Evolutionary conservation across 2,329 filamentous ascomycete species (phyloP).

Genomic region (Fusarium cicatricum): DNA sequence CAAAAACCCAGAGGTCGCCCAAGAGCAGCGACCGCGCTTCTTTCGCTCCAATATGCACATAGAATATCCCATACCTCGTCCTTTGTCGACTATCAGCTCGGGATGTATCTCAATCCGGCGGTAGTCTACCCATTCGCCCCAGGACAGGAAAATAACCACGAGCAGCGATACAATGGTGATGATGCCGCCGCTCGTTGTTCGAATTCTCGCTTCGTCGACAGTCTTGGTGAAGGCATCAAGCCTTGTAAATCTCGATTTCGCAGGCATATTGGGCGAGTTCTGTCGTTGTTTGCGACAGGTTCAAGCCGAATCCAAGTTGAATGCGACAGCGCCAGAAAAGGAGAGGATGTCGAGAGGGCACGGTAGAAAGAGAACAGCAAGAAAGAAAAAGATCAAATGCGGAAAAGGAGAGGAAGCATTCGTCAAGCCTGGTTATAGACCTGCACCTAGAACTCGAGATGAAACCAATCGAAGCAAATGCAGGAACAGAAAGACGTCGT

Average conservation of each 20-base stretch:
- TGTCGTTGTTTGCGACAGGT: constrained; percentile 10
- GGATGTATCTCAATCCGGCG: constrained; percentile 85
- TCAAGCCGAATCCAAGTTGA: constrained; percentile 17
- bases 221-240: constrained; percentile 99
- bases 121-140: constrained; percentile 97
- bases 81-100: constrained; percentile 95
- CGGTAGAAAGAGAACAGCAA: not conserved
- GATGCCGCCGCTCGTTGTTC: constrained; percentile 93
- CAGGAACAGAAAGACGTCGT: constrained; percentile 11
- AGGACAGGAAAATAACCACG: constrained; percentile 86
- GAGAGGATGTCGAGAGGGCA: constrained; percentile 18
- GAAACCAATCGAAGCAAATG: constrained; percentile 23
- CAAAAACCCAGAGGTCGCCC: not conserved
- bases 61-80: constrained; percentile 70
- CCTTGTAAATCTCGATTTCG: constrained; percentile 93
- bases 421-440: constrained; percentile 20
- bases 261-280: constrained; percentile 68
- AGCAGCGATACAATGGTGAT: constrained; percentile 92
- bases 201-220: constrained; percentile 95
- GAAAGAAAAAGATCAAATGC: constrained; percentile 13
- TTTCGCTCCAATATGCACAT: not conserved
- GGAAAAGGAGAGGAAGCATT: constrained; percentile 32
- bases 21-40: not conserved
- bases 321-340: constrained; percentile 27
- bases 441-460: constrained; percentile 31